Base-by-base conservation (phyloP, 768 basidiomycete species). In the Coprinopsis marcescibilis region DNA sequence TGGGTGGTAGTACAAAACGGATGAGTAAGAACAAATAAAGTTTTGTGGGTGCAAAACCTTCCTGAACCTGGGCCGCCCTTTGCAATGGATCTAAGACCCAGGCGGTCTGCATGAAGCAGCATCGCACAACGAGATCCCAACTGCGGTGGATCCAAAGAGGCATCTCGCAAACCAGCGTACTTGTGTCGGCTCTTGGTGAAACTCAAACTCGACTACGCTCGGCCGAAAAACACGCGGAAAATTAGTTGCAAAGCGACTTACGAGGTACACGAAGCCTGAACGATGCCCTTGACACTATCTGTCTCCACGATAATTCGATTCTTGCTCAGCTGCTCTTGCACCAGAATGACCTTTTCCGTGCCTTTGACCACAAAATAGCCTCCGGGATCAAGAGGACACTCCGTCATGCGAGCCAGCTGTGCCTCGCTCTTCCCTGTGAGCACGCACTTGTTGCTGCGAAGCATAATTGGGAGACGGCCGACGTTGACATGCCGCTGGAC, bases 301-400 rank as follows among this genome's bases (percentile, higher is more conserved):
- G 85, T 88, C 70, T 98, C 96, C 51, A 99, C 96, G 55, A 99
- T 97, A 60, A 99, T 99, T 33, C 96, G 80, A 65, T 99, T 98
- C 75, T 98, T 98, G 75, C 90, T 94, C 59, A 98, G 68, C 67
- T 99, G 96, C 62, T 98, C 96, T 64, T 99, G 96, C 5, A 99
- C 95, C 52, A 99, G 73, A 55, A 99, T 99, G 57, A 99, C 96
- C 68, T 98, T 99, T 67, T 99, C 95, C 34, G 95, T 99, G 29
- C 95, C 95, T 66, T 94, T 97, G 43, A 99, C 96, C 49, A 99
- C 86, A 64, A 99, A 99, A 63, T 98, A 98, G 3, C 96, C 96
- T n/a, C 96, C 96, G 10, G 96, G 95, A 68, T 99, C 96, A 49
- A 98, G 74, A 2, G 96, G 96, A 64, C 96, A 99, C 65, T 99